Evolutionary conservation across 2,329 filamentous ascomycete species (phyloP).

Genomic region (Aureobasidium sp.): DNA sequence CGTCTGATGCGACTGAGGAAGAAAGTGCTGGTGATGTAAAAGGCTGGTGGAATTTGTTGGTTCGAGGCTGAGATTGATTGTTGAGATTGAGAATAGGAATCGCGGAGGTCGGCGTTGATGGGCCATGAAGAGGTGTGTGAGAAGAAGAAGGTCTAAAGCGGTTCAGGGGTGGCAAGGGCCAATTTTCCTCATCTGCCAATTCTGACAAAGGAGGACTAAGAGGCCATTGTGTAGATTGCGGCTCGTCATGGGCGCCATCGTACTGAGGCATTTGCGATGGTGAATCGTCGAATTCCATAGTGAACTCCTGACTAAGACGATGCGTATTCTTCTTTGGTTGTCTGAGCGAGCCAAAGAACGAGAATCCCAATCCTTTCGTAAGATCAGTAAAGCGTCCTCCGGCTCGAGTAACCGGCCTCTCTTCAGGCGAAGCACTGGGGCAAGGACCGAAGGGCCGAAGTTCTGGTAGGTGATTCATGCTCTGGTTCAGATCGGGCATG

Average conservation of each 20-base stretch:
- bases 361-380: constrained; percentile 4
- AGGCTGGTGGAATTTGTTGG: neutral
- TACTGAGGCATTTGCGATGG: neutral
- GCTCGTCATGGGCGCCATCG: neutral
- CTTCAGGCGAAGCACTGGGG: neutral
- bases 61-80: neutral
- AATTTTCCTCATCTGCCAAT: neutral
- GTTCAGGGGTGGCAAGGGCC: neutral
- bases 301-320: neutral
- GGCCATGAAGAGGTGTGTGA: neutral
- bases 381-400: neutral
- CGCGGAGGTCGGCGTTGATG: neutral
- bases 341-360: constrained; percentile 3
- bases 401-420: neutral
- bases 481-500: neutral
- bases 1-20: neutral
- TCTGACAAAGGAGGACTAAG: neutral
- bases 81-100: constrained; percentile 1
- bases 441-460: constrained; percentile 7
- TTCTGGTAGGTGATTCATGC: neutral
- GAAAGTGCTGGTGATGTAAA: neutral
- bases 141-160: neutral
- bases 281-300: neutral
- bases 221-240: neutral
- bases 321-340: neutral